Base-by-base conservation (phyloP, 768 basidiomycete genomes). In the Rhodotorula babjevae region DNA sequence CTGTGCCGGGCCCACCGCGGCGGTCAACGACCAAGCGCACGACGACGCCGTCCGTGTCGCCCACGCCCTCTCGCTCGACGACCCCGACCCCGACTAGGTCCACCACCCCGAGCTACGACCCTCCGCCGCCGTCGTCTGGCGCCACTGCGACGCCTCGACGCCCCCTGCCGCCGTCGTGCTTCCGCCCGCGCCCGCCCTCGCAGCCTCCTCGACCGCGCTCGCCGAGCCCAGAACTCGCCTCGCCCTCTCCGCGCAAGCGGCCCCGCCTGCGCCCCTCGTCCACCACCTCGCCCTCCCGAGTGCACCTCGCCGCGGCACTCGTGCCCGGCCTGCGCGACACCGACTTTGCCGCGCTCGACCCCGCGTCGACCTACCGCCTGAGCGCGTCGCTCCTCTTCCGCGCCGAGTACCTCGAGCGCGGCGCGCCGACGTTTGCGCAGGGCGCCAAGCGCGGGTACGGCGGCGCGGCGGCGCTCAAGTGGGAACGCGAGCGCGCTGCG, bases 381-480 rank as follows among this genome's bases (percentile, higher is more conserved):
- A 8, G 18, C 11, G 1, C 23, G 14, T 50, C 46, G 15, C 46
- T 50, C 19, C 61, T 69, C 44, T 69, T 69, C 68, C 68, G 61
- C 31, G 2, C 57, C 23, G 68, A 69, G 62, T 40, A 40, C 33
- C 5, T 63, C n/a, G 4, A 11, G 27, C 25, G 33, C 8, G 68
- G 68, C 4, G 27, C 33, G n/a, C 15, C 49, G 25, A 69, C 46
- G 9, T 58, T 42, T 33, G 47, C 40, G 36, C 68, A 69, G 40
- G 68, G 55, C 10, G 61, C 46, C 12, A 23, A 29, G 58, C n/a
- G 49, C 5, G 40, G 49, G 27, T 25, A 57, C n/a, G 49, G 46
- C 8, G 27, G 29, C 25, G 40, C n/a, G 33, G 14, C 53, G n/a
- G 53, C 29, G 9, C 14, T n/a, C 2, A 59, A 50, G 33, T 33